Conservation (phyloP, 2,329 filamentous ascomycete species). For the Massarina eburnea region DNA sequence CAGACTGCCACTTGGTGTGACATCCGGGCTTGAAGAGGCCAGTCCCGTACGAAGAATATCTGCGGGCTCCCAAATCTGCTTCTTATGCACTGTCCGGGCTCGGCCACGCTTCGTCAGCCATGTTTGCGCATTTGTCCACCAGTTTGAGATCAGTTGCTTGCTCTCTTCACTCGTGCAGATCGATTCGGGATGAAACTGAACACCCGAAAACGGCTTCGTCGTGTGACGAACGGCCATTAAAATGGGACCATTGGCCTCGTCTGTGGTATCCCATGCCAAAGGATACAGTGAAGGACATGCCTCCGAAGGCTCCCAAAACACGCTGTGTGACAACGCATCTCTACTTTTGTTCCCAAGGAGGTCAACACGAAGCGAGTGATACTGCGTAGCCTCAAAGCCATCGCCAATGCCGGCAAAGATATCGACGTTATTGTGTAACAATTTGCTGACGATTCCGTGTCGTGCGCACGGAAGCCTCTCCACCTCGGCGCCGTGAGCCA, state of each 20-base stretch:
- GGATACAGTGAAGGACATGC: constrained; percentile 31
- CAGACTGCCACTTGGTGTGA: not conserved
- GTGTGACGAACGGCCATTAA: constrained; percentile 73
- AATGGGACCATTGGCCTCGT: constrained; percentile 50
- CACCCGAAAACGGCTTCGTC: constrained; percentile 71
- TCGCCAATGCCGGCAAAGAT: constrained; percentile 63
- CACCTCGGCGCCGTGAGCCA: constrained; percentile 65
- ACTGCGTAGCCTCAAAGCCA: constrained; percentile 68
- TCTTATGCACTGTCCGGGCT: not conserved
- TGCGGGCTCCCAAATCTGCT: not conserved
- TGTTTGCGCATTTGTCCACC: constrained; percentile 64
- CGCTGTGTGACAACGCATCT: not conserved
- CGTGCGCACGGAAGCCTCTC: constrained; percentile 66
- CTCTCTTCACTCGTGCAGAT: constrained; percentile 71
- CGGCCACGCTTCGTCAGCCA: constrained; percentile 46
- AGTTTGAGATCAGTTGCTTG: constrained; percentile 65
- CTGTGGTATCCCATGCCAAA: constrained; percentile 44
- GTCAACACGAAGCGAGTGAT: constrained; percentile 61
- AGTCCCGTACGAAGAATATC: too few species aligned
- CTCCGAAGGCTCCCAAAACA: constrained; percentile 28
- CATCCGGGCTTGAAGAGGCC: not conserved
- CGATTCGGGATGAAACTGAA: constrained; percentile 87
- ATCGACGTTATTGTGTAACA: constrained; percentile 60
- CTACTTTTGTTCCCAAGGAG: constrained; percentile 17
- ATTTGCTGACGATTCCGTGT: constrained; percentile 73